A percentile compares a stretch with the other conserved stretches of the same genome.
phyloP scores from a whole-genome alignment of 306 rosid species.

The Lotus japonicus region DNA sequence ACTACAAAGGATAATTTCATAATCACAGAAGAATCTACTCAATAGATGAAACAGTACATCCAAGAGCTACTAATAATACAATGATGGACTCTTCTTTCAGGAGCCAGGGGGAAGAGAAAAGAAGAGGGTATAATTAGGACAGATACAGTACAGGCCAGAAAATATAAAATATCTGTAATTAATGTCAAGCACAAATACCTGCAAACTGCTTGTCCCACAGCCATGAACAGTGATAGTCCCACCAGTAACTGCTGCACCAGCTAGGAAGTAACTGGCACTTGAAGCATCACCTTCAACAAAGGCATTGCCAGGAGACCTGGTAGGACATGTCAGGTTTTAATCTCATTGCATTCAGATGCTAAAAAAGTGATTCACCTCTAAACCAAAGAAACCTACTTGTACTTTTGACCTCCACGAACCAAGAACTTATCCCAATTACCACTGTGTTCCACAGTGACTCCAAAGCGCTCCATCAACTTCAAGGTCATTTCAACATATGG shows the following conservation, averaged over 20 bases:
- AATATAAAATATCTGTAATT: background rate
- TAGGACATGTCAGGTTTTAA: constrained; percentile 16
- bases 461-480: constrained; percentile 97
- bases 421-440: constrained; percentile 80
- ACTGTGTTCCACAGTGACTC: constrained; percentile 70
- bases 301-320: constrained; percentile 90
- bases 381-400: constrained; percentile 68
- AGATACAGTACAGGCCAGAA: background rate
- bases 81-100: background rate
- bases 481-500: constrained; percentile 98
- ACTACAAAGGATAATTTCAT: background rate
- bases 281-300: constrained; percentile 99
- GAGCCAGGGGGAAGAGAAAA: background rate
- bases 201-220: constrained; percentile 97
- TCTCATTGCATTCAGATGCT: background rate
- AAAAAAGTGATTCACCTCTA: constrained; percentile 1
- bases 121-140: background rate
- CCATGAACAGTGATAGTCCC: constrained; percentile 96
- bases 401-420: constrained; percentile 88
- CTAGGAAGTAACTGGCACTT: constrained; percentile 98
- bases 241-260: constrained; percentile 98
- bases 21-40: background rate
- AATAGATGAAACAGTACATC: background rate
- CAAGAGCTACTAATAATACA: background rate
- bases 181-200: constrained; percentile 45